A percentile compares a stretch with the other conserved stretches of the same genome.
Conservation (phyloP, 306 rosid species). For the Quercus alba region DNA sequence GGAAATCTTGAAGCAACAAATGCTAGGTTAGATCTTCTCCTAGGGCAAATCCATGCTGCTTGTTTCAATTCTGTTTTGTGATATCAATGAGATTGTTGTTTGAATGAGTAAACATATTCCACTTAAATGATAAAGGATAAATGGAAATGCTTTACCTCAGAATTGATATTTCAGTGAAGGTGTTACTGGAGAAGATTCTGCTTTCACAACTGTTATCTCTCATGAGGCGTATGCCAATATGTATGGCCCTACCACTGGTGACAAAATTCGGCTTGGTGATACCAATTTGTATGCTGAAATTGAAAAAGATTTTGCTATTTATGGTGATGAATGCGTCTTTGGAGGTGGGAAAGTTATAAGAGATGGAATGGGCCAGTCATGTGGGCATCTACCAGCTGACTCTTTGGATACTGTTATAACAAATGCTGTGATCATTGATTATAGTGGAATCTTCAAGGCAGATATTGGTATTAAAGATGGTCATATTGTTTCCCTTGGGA, state of each 20-base stretch:
- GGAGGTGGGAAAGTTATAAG: slow-evolving; percentile 96
- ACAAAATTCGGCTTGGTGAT: slow-evolving; percentile 91
- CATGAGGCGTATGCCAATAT: slow-evolving; percentile 72
- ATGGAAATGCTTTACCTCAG: slow-evolving; percentile 28
- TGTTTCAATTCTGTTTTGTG: slow-evolving; percentile 14
- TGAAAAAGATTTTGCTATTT: slow-evolving; percentile 67
- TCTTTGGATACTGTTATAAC: slow-evolving; percentile 85
- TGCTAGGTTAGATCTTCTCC: slow-evolving; percentile 53
- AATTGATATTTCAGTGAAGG: slow-evolving; percentile 76
- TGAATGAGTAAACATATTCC: slow-evolving; percentile 12
- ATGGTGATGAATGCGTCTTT: slow-evolving; percentile 91
- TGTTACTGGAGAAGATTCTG: slow-evolving; percentile 46
- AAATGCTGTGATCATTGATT: slow-evolving; percentile 78
- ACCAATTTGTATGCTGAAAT: slow-evolving; percentile 80
- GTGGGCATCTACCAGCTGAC: slow-evolving; percentile 36
- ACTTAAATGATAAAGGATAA: slow-evolving; percentile 9
- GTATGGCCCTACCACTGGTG: slow-evolving; percentile 91
- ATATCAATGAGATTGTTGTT: slow-evolving; percentile 12
- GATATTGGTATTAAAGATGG: slow-evolving; percentile 85
- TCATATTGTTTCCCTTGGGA: slow-evolving; percentile 57
- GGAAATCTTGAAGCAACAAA: slow-evolving; percentile 50
- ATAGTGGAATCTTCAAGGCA: slow-evolving; percentile 78
- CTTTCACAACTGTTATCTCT: slow-evolving; percentile 48
- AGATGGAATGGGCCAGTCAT: slow-evolving; percentile 94
- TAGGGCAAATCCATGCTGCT: slow-evolving; percentile 3